A percentile compares a stretch with the other conserved stretches of the same genome.
Evolutionary conservation across 2,329 filamentous ascomycete genomes (phyloP).

Genomic region (Phoma sp.): DNA sequence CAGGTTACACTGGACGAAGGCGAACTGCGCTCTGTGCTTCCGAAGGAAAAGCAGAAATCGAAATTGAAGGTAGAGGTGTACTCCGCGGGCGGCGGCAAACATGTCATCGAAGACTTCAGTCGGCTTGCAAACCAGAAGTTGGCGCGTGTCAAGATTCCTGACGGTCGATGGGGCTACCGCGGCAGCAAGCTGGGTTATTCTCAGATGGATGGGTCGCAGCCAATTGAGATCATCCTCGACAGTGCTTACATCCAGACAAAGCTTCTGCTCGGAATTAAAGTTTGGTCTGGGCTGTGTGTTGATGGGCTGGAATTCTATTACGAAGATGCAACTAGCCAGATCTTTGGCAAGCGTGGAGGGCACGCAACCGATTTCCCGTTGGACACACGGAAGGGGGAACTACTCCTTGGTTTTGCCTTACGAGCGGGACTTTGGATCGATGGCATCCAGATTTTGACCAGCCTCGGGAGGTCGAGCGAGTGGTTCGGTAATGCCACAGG

Average conservation of each 20-base stretch:
- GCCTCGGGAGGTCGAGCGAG: constrained; percentile 81
- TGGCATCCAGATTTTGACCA: constrained; percentile 88
- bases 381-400: constrained; percentile 84
- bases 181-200: constrained; percentile 76
- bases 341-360: constrained; percentile 83
- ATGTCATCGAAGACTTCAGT: constrained; percentile 79
- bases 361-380: constrained; percentile 76
- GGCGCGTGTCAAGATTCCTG: constrained; percentile 75
- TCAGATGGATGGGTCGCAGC: constrained; percentile 70
- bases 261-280: constrained; percentile 73
- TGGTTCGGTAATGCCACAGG: constrained; percentile 82
- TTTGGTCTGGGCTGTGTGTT: constrained; percentile 78
- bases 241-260: constrained; percentile 69
- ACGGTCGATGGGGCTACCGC: constrained; percentile 75
- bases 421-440: constrained; percentile 84
- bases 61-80: constrained; percentile 75
- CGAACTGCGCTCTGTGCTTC: constrained; percentile 73
- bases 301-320: constrained; percentile 93
- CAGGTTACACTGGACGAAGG: constrained; percentile 77
- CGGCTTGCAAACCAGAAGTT: constrained; percentile 69
- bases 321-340: constrained; percentile 80
- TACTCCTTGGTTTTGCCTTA: constrained; percentile 83
- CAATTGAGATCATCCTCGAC: constrained; percentile 76
- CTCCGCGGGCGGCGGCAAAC: constrained; percentile 74
- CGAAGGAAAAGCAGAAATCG: constrained; percentile 73